Evolutionary conservation across 495 filamentous ascomycete species (phyloP).

Genomic region (Neurospora africana): DNA sequence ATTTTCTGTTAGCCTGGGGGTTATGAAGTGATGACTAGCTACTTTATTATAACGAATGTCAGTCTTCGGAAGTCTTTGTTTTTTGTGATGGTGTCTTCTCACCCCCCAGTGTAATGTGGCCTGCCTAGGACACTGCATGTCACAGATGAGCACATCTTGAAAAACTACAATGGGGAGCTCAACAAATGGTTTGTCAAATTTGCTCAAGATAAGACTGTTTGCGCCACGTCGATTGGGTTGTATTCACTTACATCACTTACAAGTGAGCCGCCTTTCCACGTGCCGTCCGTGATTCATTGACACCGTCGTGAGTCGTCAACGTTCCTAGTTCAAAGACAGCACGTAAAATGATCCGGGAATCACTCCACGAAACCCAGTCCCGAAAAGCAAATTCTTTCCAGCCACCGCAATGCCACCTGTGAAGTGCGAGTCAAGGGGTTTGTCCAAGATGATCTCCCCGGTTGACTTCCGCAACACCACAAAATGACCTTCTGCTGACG

Average conservation of each 20-base stretch:
- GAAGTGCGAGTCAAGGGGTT: neutral
- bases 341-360: slow-evolving; percentile 2
- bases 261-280: no score
- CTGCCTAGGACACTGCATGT: no score
- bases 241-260: neutral
- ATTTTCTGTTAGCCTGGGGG: neutral
- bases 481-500: neutral
- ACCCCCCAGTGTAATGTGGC: no score
- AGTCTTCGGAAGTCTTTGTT: neutral
- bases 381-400: slow-evolving; percentile 3
- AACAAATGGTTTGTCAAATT: slow-evolving; percentile 4
- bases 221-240: neutral
- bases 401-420: neutral
- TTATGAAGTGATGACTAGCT: neutral
- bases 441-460: neutral
- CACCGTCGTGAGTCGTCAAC: slow-evolving; percentile 7
- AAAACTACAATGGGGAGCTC: slow-evolving; percentile 16
- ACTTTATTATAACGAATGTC: neutral
- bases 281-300: neutral
- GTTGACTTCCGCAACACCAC: slow-evolving; percentile 2
- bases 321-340: slow-evolving; percentile 1
- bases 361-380: slow-evolving; percentile 3
- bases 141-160: no score
- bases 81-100: neutral
- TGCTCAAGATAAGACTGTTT: neutral